Evolutionary conservation across 139 green algal genomes (phyloP).

Genomic region (Yamagishiella unicocca): DNA sequence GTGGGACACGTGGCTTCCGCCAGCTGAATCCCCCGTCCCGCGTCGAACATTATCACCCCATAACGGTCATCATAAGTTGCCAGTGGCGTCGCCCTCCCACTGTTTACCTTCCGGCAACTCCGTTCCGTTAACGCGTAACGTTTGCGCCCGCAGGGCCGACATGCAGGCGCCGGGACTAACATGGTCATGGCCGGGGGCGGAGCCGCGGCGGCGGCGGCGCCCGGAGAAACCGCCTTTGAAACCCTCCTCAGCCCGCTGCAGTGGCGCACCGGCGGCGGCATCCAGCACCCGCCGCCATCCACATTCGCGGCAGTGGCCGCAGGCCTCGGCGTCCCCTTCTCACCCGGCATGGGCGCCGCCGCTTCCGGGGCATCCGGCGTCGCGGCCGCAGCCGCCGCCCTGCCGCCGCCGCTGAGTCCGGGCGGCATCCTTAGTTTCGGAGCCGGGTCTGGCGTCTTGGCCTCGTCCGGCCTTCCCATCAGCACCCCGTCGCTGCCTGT

Average conservation of each 20-base stretch:
- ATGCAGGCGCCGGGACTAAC: not conserved
- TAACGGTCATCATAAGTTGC: too few relatives aligned
- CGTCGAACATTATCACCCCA: too few relatives aligned
- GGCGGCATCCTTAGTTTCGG: not conserved
- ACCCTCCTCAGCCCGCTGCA: slow-evolving; percentile 37
- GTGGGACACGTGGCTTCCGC: too few relatives aligned
- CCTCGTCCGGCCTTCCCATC: not conserved
- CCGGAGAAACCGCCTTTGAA: slow-evolving; percentile 15
- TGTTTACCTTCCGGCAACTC: too few relatives aligned
- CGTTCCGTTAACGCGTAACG: too few relatives aligned
- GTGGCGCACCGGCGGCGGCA: slow-evolving; percentile 40
- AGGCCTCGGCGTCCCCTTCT: not conserved
- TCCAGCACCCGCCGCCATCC: not conserved
- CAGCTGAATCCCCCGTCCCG: too few relatives aligned
- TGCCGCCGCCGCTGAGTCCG: not conserved
- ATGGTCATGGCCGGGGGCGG: not conserved
- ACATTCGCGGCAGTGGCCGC: not conserved
- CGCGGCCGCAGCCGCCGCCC: not conserved
- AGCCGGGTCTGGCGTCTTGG: not conserved
- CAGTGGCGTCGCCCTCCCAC: too few relatives aligned
- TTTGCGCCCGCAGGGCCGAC: not conserved
- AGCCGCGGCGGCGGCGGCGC: not conserved
- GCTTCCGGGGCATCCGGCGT: not conserved
- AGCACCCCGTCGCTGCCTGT: slow-evolving; percentile 14
- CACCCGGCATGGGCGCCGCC: not conserved